A percentile compares a stretch with the other conserved stretches of the same genome.
These are phyloP conservation scores for Pugionium dolabratum DNA, from an alignment of 345 rosid genomes.

Conservation along the genomic window DNA sequence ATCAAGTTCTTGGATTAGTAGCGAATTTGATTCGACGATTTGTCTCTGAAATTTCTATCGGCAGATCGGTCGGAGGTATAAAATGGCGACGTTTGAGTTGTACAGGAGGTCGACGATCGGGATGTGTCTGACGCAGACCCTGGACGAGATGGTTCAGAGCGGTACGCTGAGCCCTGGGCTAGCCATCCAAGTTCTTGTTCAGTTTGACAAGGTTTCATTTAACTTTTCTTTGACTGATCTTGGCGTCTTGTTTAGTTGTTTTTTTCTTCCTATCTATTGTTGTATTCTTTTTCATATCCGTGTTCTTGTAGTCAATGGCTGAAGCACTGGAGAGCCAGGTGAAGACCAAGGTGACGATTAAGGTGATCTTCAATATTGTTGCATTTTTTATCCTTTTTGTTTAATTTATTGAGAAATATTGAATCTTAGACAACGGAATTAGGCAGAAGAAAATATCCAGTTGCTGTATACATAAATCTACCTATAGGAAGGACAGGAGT, in stretches of 20 bases:
- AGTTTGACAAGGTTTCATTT: constrained; percentile 78
- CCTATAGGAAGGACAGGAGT: background rate
- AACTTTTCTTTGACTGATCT: background rate
- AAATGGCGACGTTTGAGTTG: constrained; percentile 95
- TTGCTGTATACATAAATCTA: background rate
- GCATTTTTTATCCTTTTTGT: background rate
- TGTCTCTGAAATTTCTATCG: constrained; percentile 1
- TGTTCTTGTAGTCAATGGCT: constrained; percentile 76
- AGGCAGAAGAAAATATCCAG: background rate
- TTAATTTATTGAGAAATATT: background rate
- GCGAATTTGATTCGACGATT: constrained; percentile 2
- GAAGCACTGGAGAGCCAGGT: constrained; percentile 90
- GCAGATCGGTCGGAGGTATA: constrained; percentile 42
- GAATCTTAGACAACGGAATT: constrained; percentile 9
- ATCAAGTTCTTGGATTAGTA: background rate
- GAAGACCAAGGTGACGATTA: constrained; percentile 87
- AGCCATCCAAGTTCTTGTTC: constrained; percentile 94
- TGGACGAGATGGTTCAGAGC: constrained; percentile 92
- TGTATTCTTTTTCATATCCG: background rate
- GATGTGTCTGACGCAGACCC: constrained; percentile 93
- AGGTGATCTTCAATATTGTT: constrained; percentile 48
- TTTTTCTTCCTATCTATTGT: background rate
- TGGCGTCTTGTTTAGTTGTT: background rate
- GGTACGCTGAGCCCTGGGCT: constrained; percentile 94
- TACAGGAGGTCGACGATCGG: constrained; percentile 96